Percentiles rank a stretch among this genome's conserved stretches.
Conservation (phyloP, 129 eudicot species). For the Heracleum sosnowskyi region DNA sequence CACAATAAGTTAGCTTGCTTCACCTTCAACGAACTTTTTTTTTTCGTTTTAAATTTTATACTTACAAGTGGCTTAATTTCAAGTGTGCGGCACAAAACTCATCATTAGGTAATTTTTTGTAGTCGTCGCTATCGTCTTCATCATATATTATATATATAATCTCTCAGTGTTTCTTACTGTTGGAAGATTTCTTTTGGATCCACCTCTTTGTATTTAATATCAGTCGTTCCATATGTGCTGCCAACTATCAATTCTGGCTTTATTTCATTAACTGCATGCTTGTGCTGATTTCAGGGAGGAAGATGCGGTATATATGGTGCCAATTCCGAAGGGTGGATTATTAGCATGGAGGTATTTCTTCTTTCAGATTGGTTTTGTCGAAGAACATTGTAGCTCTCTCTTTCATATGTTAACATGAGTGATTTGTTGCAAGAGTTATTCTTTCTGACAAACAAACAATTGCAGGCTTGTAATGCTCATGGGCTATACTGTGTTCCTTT, state of each 20-base stretch:
- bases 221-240: neutral
- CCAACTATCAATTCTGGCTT: neutral
- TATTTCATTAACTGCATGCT: neutral
- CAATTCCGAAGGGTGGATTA: slow-evolving; percentile 80
- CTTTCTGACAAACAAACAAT: slow-evolving; percentile 15
- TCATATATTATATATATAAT: neutral
- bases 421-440: neutral
- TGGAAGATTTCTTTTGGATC: neutral
- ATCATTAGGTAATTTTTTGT: neutral
- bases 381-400: neutral
- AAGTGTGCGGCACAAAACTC: neutral
- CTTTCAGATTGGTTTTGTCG: neutral
- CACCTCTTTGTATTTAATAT: neutral
- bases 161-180: neutral
- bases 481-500: slow-evolving; percentile 81
- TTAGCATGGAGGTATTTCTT: slow-evolving; percentile 82
- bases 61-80: neutral
- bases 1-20: neutral
- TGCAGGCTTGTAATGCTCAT: slow-evolving; percentile 99
- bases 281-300: slow-evolving; percentile 56
- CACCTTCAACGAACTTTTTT: neutral
- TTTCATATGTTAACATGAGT: neutral
- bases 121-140: neutral
- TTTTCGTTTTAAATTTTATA: neutral
- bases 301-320: slow-evolving; percentile 87